Percentiles rank a stretch among this genome's conserved stretches.
Conservation (phyloP, 148 eudicot species). For the Heliosperma pusillum region DNA sequence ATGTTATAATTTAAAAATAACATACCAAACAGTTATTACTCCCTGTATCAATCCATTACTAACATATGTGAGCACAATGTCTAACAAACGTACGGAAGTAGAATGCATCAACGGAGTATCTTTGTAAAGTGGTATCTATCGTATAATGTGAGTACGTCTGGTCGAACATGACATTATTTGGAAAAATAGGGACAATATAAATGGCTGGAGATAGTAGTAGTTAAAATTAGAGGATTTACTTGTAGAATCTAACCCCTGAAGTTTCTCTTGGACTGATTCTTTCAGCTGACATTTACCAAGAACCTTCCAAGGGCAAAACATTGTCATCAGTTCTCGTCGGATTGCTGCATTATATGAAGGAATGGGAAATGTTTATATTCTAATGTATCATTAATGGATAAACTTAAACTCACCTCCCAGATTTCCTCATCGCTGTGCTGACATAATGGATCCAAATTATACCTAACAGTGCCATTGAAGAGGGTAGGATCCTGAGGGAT, state of each 20-base stretch:
- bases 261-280: slow-evolving; percentile 64
- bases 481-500: slow-evolving; percentile 93
- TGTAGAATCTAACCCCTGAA: slow-evolving; percentile 48
- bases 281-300: slow-evolving; percentile 75
- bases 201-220: not conserved
- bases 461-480: slow-evolving; percentile 76
- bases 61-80: too few species aligned
- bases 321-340: not conserved
- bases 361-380: too few species aligned
- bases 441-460: slow-evolving; percentile 70
- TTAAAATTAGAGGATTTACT: slow-evolving; percentile 32
- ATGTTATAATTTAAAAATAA: too few species aligned
- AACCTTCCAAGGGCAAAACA: slow-evolving; percentile 35
- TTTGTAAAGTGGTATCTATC: too few species aligned
- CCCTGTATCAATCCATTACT: too few species aligned
- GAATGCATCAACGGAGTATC: too few species aligned
- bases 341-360: not conserved
- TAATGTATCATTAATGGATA: not conserved
- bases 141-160: too few species aligned
- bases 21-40: too few species aligned
- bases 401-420: slow-evolving; percentile 62
- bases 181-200: not conserved
- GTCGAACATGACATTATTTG: too few species aligned
- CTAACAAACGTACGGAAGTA: too few species aligned
- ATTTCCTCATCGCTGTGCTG: slow-evolving; percentile 59